Conservation (phyloP, 345 rosid species). For the Hibiscus tridactylites region DNA sequence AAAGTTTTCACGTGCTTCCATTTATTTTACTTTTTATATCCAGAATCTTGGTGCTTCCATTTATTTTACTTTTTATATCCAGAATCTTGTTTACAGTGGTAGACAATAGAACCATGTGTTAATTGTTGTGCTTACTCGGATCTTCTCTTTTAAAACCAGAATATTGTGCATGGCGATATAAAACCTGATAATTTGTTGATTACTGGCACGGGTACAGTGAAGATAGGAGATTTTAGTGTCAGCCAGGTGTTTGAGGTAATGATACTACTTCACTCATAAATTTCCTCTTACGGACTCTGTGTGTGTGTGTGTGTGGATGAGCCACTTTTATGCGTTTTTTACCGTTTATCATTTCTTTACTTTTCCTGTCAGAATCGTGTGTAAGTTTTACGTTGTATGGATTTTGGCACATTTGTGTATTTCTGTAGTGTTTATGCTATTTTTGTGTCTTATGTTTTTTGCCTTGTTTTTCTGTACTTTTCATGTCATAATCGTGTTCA, state of each 20-base stretch:
- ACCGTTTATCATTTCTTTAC: background rate
- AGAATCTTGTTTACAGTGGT: constrained; percentile 2
- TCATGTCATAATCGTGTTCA: no score
- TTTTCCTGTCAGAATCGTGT: background rate
- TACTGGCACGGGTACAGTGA: constrained; percentile 63
- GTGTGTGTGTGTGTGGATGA: background rate
- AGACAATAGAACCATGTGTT: background rate
- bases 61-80: background rate
- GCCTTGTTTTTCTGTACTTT: no score
- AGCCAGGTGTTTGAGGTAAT: constrained; percentile 96
- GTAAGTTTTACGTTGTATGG: no score
- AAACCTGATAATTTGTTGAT: constrained; percentile 97
- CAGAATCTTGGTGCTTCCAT: no score
- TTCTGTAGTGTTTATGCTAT: no score
- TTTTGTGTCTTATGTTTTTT: no score
- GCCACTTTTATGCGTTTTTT: background rate
- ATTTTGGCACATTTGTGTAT: no score
- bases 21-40: background rate
- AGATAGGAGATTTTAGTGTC: constrained; percentile 96
- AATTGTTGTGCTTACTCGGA: constrained; percentile 3
- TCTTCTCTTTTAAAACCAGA: constrained; percentile 33
- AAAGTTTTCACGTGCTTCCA: background rate
- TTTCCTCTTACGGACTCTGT: background rate
- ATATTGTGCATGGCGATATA: constrained; percentile 92
- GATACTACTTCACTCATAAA: constrained; percentile 5